These are phyloP conservation scores for sweet orange (Citrus sinensis) DNA, from an alignment of 345 rosid species.

Conservation along the genomic window DVS_A1.0 CM039166.1:12877501-12878000, in stretches of 20 bases:
- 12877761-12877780: not conserved
- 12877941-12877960: not conserved
- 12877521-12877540: not conserved
- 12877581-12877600: not conserved
- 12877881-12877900: not conserved
- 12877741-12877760: conserved; percentile 1
- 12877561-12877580: not conserved
- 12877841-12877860: not conserved
- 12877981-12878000: too few species aligned
- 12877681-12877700: not conserved
- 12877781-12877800: not conserved
- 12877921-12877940: not conserved
- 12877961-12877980: too few species aligned
- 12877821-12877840: not conserved
- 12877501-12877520: too few species aligned
- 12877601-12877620: not conserved
- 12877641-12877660: not conserved
- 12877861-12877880: not conserved
- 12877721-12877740: not conserved
- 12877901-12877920: not conserved
- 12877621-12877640: conserved; percentile 5
- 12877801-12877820: not conserved
- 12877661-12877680: not conserved
- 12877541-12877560: not conserved
- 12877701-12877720: not conserved